phyloP scores from a whole-genome alignment of 1,284 basidiomycete species.

The Xanthoconium separans region DNA sequence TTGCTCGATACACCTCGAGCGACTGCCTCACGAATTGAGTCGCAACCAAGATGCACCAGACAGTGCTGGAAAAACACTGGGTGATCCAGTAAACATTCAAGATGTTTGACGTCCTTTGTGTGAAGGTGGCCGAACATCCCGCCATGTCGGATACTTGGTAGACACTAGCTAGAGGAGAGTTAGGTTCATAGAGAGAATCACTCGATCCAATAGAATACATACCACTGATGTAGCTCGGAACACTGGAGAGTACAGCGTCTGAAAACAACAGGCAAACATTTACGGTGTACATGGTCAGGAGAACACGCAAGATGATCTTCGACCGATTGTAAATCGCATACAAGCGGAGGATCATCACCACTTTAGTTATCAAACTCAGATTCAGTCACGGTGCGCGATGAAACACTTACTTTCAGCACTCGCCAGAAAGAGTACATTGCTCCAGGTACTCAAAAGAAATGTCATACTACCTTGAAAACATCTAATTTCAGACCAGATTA shows the following conservation, averaged over 20 bases:
- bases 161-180: background rate
- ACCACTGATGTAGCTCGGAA: background rate
- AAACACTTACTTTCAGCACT: background rate
- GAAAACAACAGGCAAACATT: background rate
- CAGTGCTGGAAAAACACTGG: too few relatives aligned
- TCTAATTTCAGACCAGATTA: background rate
- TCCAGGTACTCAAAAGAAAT: background rate
- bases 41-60: too few relatives aligned
- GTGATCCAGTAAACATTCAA: too few relatives aligned
- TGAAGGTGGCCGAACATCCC: too few relatives aligned
- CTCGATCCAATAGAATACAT: too few relatives aligned
- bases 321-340: background rate
- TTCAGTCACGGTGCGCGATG: background rate
- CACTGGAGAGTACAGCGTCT: background rate
- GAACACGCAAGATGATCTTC: background rate
- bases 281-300: background rate
- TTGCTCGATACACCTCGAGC: too few relatives aligned
- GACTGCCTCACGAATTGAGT: too few relatives aligned
- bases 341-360: conserved; percentile 3
- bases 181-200: background rate
- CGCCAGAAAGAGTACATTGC: background rate
- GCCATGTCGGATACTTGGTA: too few relatives aligned
- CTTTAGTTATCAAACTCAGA: background rate
- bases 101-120: too few relatives aligned
- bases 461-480: background rate